Evolutionary conservation across 2,329 filamentous ascomycete species (phyloP).

Genomic region (Tolypocladium pustulatum): DNA sequence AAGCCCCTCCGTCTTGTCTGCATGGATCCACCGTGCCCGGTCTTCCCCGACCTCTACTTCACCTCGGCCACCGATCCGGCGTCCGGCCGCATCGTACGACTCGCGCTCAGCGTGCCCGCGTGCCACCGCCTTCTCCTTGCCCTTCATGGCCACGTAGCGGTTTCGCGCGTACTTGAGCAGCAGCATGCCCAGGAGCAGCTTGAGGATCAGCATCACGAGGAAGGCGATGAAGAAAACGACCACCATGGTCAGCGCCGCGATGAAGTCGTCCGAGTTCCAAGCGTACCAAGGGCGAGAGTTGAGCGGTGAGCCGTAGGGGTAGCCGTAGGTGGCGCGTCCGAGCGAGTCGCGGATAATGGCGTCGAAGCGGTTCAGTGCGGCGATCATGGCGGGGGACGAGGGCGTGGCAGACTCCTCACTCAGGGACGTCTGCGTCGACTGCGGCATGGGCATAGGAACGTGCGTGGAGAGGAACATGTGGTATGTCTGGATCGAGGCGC

Average conservation of each 20-base stretch:
- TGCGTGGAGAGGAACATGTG: slow-evolving; percentile 94
- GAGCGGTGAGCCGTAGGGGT: slow-evolving; percentile 30
- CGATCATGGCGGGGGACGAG: slow-evolving; percentile 63
- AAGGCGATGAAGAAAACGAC: slow-evolving; percentile 79
- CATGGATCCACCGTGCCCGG: slow-evolving; percentile 74
- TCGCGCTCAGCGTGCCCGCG: slow-evolving; percentile 37
- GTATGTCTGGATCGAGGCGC: slow-evolving; percentile 90
- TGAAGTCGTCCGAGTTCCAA: slow-evolving; percentile 61
- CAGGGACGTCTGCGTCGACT: slow-evolving; percentile 55
- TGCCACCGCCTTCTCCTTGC: slow-evolving; percentile 45
- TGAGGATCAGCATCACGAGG: slow-evolving; percentile 72
- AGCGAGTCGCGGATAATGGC: slow-evolving; percentile 64
- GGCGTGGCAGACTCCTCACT: slow-evolving; percentile 51
- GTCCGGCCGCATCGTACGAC: slow-evolving; percentile 58
- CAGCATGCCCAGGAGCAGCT: slow-evolving; percentile 80
- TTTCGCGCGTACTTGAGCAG: slow-evolving; percentile 70
- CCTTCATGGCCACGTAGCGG: slow-evolving; percentile 73
- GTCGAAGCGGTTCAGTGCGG: slow-evolving; percentile 71
- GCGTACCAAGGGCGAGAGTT: slow-evolving; percentile 34
- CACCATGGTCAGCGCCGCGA: slow-evolving; percentile 71
- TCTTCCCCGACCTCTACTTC: slow-evolving; percentile 85
- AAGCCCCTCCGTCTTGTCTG: slow-evolving; percentile 67
- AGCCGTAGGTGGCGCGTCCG: slow-evolving; percentile 60
- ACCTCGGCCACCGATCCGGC: slow-evolving; percentile 70
- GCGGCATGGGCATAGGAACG: slow-evolving; percentile 60